Conservation (phyloP, 129 eudicot species). For the Chrysanthemum makinoi region DNA sequence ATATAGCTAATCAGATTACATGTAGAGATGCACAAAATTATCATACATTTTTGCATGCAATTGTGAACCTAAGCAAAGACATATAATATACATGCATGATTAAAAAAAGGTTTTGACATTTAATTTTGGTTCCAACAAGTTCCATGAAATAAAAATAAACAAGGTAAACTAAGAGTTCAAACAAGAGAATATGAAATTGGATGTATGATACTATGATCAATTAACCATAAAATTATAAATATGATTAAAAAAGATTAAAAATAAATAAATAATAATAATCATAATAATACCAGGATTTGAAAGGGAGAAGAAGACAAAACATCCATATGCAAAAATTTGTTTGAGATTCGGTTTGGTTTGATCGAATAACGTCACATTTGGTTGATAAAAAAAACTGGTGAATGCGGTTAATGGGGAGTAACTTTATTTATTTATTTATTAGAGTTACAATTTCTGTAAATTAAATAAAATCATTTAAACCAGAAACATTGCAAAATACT, state of each 20-base stretch:
- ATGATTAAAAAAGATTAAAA: background rate
- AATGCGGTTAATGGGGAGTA: constrained; percentile 27
- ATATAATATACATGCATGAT: no score
- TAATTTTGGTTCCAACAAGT: no score
- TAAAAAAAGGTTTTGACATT: no score
- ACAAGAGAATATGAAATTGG: background rate
- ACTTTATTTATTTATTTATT: background rate
- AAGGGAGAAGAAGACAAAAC: constrained; percentile 15
- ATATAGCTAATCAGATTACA: no score
- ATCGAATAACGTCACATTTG: constrained; percentile 25
- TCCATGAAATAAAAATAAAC: no score
- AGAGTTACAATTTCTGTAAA: no score
- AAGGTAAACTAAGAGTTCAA: background rate
- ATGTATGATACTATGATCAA: background rate
- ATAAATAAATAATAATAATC: background rate
- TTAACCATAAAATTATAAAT: background rate
- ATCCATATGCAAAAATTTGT: constrained; percentile 12
- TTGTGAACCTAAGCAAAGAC: no score
- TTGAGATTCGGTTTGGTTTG: constrained; percentile 10
- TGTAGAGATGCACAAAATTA: no score
- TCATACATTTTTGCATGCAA: no score
- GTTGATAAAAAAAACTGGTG: constrained; percentile 30
- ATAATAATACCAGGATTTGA: constrained; percentile 22
- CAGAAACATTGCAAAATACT: no score
- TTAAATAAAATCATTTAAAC: no score